phyloP scores from a whole-genome alignment of 2,329 filamentous ascomycete species.

The Colletotrichum liaoningense region DNA sequence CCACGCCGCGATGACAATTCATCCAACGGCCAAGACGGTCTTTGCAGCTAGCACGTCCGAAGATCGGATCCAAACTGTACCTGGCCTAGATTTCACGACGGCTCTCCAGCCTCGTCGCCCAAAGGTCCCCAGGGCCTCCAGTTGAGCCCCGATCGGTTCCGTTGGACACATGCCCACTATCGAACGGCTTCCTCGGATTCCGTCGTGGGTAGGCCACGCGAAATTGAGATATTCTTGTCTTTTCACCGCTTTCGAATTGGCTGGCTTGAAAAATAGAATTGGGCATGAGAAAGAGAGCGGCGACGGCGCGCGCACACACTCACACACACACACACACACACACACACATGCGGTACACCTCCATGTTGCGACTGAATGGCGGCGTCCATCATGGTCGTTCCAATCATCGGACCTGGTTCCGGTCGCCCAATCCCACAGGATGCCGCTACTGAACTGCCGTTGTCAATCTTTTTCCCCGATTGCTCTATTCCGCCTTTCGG shows the following conservation, averaged over 20 bases:
- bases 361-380: constrained; percentile 7
- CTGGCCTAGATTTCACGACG: constrained; percentile 9
- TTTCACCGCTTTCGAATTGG: neutral
- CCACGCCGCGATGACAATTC: constrained; percentile 14
- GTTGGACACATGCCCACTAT: neutral
- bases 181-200: constrained; percentile 7
- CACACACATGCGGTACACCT: neutral
- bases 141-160: neutral
- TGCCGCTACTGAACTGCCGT: constrained; percentile 2
- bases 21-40: constrained; percentile 13
- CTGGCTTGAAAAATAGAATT: neutral
- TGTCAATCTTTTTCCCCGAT: constrained; percentile 2
- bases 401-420: constrained; percentile 9
- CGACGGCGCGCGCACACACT: neutral
- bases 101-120: neutral
- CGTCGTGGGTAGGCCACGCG: neutral
- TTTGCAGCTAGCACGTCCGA: constrained; percentile 4
- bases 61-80: neutral
- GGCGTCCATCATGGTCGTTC: neutral
- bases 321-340: no score
- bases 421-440: constrained; percentile 13
- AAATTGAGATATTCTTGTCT: neutral
- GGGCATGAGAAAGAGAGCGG: neutral
- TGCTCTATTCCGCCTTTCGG: constrained; percentile 2
- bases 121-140: neutral